Conservation (phyloP, 2,329 filamentous ascomycete species). For the Tolypocladium tropicale region DNA sequence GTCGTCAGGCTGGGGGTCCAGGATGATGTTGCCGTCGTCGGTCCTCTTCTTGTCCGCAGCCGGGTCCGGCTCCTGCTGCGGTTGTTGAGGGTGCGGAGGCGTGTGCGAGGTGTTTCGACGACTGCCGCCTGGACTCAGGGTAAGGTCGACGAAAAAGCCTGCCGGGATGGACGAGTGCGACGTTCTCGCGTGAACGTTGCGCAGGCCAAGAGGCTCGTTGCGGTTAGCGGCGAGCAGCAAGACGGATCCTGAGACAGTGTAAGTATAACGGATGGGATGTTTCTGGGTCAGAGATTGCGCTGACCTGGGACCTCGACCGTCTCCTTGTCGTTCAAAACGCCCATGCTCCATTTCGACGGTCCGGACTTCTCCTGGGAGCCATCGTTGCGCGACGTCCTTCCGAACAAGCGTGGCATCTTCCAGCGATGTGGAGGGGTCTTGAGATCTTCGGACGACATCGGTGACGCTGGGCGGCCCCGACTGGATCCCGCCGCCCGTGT, state of each 20-base stretch:
- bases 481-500: neutral
- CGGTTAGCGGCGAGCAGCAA: constrained; percentile 8
- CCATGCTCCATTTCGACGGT: constrained; percentile 49
- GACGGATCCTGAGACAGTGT: constrained; percentile 6
- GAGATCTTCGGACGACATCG: constrained; percentile 5
- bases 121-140: constrained; percentile 17
- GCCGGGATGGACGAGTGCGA: constrained; percentile 47
- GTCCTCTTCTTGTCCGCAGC: constrained; percentile 60
- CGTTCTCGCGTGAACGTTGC: constrained; percentile 43
- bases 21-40: constrained; percentile 69
- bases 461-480: neutral
- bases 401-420: neutral
- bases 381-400: neutral
- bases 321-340: constrained; percentile 70
- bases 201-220: constrained; percentile 8
- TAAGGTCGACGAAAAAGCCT: constrained; percentile 27
- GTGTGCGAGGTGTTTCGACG: constrained; percentile 5
- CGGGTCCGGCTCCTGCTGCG: constrained; percentile 8
- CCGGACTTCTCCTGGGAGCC: neutral
- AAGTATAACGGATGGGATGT: neutral
- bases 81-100: constrained; percentile 4
- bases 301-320: constrained; percentile 83
- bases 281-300: neutral
- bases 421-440: neutral
- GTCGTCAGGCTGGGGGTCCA: constrained; percentile 88